Evolutionary conservation across 352 stramenopile genomes (phyloP).

Genomic region (Aphanomyces astaci): DNA sequence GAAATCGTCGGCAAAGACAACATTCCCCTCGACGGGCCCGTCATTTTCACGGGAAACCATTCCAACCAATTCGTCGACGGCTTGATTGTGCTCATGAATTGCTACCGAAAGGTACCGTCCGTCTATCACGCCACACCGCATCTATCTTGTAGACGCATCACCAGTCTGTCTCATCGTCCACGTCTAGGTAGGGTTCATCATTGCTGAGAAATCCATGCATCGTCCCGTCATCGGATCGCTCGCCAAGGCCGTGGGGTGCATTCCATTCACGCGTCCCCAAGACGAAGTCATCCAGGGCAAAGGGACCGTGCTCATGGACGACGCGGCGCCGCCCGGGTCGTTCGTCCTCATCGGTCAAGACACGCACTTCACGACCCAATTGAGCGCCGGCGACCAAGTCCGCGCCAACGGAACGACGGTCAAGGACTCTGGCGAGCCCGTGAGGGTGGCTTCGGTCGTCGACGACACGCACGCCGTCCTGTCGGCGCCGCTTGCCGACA

Average conservation of each 20-base stretch:
- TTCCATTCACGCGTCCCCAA: slow-evolving; percentile 96
- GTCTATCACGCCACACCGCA: no score
- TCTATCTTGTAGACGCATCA: neutral
- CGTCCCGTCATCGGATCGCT: slow-evolving; percentile 91
- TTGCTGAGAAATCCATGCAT: slow-evolving; percentile 96
- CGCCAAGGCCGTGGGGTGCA: slow-evolving; percentile 90
- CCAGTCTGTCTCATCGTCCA: neutral
- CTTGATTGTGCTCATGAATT: slow-evolving; percentile 93
- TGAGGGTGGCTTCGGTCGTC: slow-evolving; percentile 78
- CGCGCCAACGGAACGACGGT: slow-evolving; percentile 66
- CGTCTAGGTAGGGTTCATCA: slow-evolving; percentile 88
- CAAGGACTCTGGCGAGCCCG: slow-evolving; percentile 72
- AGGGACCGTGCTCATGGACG: slow-evolving; percentile 49
- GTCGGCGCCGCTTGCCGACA: slow-evolving; percentile 37
- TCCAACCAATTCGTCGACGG: slow-evolving; percentile 99
- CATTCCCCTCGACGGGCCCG: slow-evolving; percentile 91
- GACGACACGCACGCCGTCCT: slow-evolving; percentile 79
- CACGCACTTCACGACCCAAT: slow-evolving; percentile 31
- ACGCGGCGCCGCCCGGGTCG: slow-evolving; percentile 24
- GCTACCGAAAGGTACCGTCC: slow-evolving; percentile 77
- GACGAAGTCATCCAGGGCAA: slow-evolving; percentile 74
- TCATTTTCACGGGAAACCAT: slow-evolving; percentile 99
- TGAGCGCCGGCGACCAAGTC: slow-evolving; percentile 51
- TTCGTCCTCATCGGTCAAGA: slow-evolving; percentile 52
- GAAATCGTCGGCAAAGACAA: slow-evolving; percentile 95